Percentiles rank a stretch among this genome's conserved stretches.
phyloP scores from a whole-genome alignment of 306 rosid genomes.

The Erythrophleum fordii region DNA sequence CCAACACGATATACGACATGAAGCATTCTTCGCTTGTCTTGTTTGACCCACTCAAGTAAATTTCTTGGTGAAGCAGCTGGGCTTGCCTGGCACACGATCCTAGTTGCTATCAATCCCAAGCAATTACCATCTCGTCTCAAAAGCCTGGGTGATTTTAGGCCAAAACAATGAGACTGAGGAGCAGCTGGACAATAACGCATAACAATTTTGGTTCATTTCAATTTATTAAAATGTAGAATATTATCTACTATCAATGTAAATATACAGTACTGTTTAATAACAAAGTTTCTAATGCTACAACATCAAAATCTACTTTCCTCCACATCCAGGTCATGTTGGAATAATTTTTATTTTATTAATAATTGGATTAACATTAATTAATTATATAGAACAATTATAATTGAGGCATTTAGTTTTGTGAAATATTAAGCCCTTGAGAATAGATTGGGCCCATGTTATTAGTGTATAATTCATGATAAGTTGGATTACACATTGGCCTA shows the following conservation, averaged over 20 bases:
- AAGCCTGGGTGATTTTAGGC: conserved; percentile 57
- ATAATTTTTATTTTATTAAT: no score
- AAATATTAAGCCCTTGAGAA: no score
- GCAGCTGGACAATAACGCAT: conserved; percentile 52
- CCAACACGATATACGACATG: conserved; percentile 97
- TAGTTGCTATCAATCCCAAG: conserved; percentile 49
- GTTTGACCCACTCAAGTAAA: conserved; percentile 88
- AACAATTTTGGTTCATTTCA: conserved; percentile 39
- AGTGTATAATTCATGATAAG: no score
- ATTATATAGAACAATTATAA: no score
- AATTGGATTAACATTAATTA: no score
- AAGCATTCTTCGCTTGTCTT: conserved; percentile 85
- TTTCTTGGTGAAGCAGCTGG: conserved; percentile 74
- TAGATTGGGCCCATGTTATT: no score
- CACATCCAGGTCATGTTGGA: conserved; percentile 1
- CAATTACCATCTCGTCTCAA: conserved; percentile 54
- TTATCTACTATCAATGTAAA: neutral
- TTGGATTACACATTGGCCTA: no score
- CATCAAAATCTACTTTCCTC: neutral
- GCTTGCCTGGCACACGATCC: conserved; percentile 63
- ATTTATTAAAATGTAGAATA: conserved; percentile 29
- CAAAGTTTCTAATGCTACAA: neutral
- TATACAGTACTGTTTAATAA: neutral
- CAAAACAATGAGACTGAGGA: conserved; percentile 62
- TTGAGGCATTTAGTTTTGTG: no score